Base-by-base conservation (phyloP, 768 basidiomycete species). In the Collybiopsis confluens region DNA sequence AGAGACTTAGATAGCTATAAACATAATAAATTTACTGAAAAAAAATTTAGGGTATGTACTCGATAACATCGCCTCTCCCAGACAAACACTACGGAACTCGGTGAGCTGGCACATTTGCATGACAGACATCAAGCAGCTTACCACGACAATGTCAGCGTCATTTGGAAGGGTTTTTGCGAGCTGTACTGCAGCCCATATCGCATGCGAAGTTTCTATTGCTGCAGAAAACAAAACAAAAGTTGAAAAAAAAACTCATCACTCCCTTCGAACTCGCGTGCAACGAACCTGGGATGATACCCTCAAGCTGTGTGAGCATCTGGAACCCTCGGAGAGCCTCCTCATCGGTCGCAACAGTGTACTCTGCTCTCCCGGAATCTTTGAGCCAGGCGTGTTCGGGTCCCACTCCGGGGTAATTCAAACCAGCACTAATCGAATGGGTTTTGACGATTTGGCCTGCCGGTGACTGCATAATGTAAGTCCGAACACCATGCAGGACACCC, bases 311-410 rank as follows among this genome's bases (percentile, higher is more conserved):
- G 61, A 87, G 79, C 71, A 93, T 76, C 55, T 93, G 76, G 81
- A 99, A 98, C 1, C 92, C 97, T 35, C 92, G 80, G 26, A 98
- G 75, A 5, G 93, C 93, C 61, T 99, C 79, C 68, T 97, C 93
- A 64, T 99, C 97, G 4, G 90, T 97, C 8, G 95, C 96, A 11
- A 80, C 86, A 18, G 90, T 83, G 66, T 98, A 99, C 65, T 97
- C 92, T 0, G 93, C 97, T 56, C 97, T 78, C 16, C 90, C 90
- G 3, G 87, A 88, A 64, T 98, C 94, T 70, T 98, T 98, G 65
- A 99, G 74, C 88, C 91, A 97, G 43, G 96, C 89, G 65, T 98
- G 97, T 69, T 99, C 97, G 8, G 97, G 97, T 20, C 97, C 97
- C 45, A 99, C 96, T 58, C 94, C 94, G 23, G 94, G 94, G 70